Evolutionary conservation across 2,329 filamentous ascomycete genomes (phyloP).

Genomic region (Monilinia fructigena): DNA sequence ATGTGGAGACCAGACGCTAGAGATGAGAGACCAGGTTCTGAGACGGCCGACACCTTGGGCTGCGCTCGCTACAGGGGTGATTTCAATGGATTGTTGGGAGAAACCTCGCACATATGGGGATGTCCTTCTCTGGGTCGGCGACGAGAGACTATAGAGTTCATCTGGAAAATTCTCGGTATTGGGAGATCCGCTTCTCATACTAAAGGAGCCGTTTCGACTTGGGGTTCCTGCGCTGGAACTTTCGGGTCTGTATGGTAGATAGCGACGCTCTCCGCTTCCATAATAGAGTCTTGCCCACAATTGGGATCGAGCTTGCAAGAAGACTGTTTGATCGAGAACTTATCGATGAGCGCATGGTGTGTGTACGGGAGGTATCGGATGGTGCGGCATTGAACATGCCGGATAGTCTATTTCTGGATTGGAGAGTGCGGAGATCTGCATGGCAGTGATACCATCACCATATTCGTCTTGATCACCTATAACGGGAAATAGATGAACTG

Average conservation of each 20-base stretch:
- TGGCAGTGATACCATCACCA: constrained; percentile 61
- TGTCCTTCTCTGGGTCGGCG: constrained; percentile 46
- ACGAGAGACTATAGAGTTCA: constrained; percentile 48
- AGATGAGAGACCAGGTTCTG: constrained; percentile 52
- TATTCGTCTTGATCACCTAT: constrained; percentile 62
- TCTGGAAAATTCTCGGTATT: constrained; percentile 50
- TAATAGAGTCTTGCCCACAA: constrained; percentile 65
- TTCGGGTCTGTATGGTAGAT: constrained; percentile 43
- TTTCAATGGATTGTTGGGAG: constrained; percentile 46
- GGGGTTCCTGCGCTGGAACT: constrained; percentile 40
- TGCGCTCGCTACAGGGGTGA: constrained; percentile 40
- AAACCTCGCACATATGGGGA: constrained; percentile 28
- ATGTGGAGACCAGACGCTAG: constrained; percentile 73
- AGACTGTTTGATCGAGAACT: constrained; percentile 48
- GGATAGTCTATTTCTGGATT: constrained; percentile 55
- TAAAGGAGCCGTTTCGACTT: constrained; percentile 48
- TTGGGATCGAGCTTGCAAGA: constrained; percentile 44
- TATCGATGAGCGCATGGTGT: constrained; percentile 39
- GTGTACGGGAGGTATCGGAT: constrained; percentile 44
- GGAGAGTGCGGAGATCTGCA: constrained; percentile 53
- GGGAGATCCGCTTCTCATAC: constrained; percentile 47
- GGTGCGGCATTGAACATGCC: constrained; percentile 49
- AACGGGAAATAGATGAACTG: constrained; percentile 44
- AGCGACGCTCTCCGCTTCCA: constrained; percentile 60
- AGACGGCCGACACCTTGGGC: constrained; percentile 29